These are phyloP conservation scores for Saccharomyces hybrid DNA, from an alignment of 1,139 yeast species.

Conservation along the genomic window DNA sequence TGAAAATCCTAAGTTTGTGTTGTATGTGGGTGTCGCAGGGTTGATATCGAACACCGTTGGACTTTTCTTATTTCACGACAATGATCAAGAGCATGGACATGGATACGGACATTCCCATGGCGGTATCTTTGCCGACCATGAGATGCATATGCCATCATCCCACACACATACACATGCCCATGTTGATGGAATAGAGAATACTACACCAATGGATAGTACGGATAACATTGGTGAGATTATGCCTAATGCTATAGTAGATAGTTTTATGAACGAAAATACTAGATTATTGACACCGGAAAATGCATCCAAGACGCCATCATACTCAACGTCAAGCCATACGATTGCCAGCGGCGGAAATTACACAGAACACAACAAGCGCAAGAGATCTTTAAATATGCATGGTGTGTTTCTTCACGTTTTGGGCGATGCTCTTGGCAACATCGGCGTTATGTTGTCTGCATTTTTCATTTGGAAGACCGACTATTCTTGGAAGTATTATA, in stretches of 20 bases:
- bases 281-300: conserved; percentile 28
- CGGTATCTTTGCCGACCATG: background rate
- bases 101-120: conserved; percentile 22
- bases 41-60: conserved; percentile 77
- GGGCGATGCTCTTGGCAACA: conserved; percentile 93
- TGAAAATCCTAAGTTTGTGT: conserved; percentile 68
- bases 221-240: conserved; percentile 18
- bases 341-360: background rate
- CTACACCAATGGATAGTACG: background rate
- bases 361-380: background rate
- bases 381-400: conserved; percentile 80
- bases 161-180: conserved; percentile 60
- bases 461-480: conserved; percentile 89
- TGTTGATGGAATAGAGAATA: background rate
- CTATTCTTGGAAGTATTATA: conserved; percentile 75
- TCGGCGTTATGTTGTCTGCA: conserved; percentile 89
- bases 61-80: conserved; percentile 81
- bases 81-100: conserved; percentile 63
- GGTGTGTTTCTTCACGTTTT: conserved; percentile 92
- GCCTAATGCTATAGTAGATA: conserved; percentile 22
- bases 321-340: conserved; percentile 7
- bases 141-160: conserved; percentile 76
- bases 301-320: background rate
- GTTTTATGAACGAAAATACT: conserved; percentile 27
- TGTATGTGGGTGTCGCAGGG: conserved; percentile 79